Evolutionary conservation across 768 basidiomycete species (phyloP), one percentile per base, ranked within the genome.

Genomic region (Hypholoma fasciculare): DNA sequence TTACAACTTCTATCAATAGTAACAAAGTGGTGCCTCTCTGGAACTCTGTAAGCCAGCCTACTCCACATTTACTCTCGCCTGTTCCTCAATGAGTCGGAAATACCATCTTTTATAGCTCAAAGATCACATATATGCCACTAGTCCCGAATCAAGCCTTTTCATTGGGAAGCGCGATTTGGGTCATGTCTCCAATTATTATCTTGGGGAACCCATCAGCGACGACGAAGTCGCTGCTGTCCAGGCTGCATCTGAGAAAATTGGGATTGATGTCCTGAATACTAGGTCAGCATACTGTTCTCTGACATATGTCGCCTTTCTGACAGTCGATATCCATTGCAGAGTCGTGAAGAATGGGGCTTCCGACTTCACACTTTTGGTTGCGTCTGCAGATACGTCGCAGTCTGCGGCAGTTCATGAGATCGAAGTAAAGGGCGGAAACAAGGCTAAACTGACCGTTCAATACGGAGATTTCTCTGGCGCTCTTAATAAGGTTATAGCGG

Each of bases 111-210:
- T 65, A 1, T 63, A 93, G 89, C 74, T 94, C 62, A 85, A 85
- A 70, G 84, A 80, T 1, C 84, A 91, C 67, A 89, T 95, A 44
- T 95, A 93, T 69, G 76, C 86, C 2, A 64, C 78, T 12, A 66
- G 72, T 23, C 92, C 93, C 2, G 87, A 90, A 67, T 70, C 80
- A 0, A 82, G 79, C 51, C 78, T 92, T 57, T 87, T 82, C 69
- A 88, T 96, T 61, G 93, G 93, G 52, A 94, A 94, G 69, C 89
- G 87, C 44, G 78, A 72, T 53, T 77, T 84, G 19, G 93, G 93
- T 0, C 91, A 94, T 58, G 69, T 92, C 52, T 90, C 88, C 30
- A 92, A 93, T 68, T 96, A 95, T 71, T 96, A 96, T 67, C 83
- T 88, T 26, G 92, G 91, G 0, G 80, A 89, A 59, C 68, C 81